A percentile compares a stretch with the other conserved stretches of the same genome.
These are phyloP conservation scores for Talaromyces sp. DNA, from an alignment of 2,329 filamentous ascomycete species.

Conservation along the genomic window DNA sequence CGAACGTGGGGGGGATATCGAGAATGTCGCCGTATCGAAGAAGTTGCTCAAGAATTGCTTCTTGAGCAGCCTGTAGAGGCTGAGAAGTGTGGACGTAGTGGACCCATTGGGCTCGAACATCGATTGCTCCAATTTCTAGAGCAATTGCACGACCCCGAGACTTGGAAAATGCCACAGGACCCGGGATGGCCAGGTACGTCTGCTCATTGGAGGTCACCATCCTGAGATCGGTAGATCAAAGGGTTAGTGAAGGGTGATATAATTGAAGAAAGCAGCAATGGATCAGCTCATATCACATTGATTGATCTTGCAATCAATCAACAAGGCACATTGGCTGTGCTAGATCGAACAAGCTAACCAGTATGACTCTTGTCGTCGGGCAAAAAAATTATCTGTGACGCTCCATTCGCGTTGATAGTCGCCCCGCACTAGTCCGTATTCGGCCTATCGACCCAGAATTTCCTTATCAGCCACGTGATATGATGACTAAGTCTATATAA, in stretches of 20 bases:
- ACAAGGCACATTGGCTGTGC: not conserved
- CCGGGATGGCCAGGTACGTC: conserved; percentile 37
- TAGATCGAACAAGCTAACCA: not conserved
- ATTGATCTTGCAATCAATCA: not conserved
- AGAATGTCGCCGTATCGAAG: conserved; percentile 60
- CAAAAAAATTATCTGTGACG: conserved; percentile 16
- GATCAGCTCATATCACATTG: conserved; percentile 6
- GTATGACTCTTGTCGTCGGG: conserved; percentile 4
- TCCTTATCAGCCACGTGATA: conserved; percentile 18
- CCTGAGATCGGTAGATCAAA: conserved; percentile 19
- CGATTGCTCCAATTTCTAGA: conserved; percentile 40
- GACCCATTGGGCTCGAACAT: conserved; percentile 47
- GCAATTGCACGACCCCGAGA: conserved; percentile 45
- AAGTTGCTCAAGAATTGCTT: conserved; percentile 55
- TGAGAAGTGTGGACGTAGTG: conserved; percentile 65
- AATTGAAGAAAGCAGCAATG: not conserved
- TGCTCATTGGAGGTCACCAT: conserved; percentile 35
- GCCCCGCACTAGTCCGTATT: conserved; percentile 19
- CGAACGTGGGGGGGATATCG: conserved; percentile 42
- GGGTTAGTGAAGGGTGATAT: not conserved
- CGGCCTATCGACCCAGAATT: conserved; percentile 15
- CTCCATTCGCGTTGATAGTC: conserved; percentile 8
- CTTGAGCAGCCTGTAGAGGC: conserved; percentile 46
- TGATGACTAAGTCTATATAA: not conserved
- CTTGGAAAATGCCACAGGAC: conserved; percentile 45